Evolutionary conservation across 805 yeast species (phyloP), one percentile per base, ranked within the genome.

Genomic region (Candida tallmaniae): DNA sequence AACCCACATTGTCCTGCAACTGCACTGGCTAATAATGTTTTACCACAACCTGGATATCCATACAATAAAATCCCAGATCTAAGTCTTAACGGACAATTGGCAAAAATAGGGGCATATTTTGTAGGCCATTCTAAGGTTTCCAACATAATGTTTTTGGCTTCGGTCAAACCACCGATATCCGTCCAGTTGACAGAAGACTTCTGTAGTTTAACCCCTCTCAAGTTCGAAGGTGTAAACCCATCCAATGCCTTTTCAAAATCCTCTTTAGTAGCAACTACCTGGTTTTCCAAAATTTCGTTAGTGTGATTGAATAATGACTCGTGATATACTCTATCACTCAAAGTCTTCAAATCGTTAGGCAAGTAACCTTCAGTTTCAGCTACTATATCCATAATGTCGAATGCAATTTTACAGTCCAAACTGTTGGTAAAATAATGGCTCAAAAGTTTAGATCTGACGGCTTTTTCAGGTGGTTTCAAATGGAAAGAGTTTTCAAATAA

Each of bases 21-120:
- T 0, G 97, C 96, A 37, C 93, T 83, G 0, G 97, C 97, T 25
- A 90, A 58, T 41, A 89, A 66, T 0, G 97, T 90, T 58, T 90
- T 90, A 29, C 98, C 98, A 60, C 98, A 90, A 2, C 98, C 98
- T 0, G 98, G 97, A 53, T 86, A 90, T 0, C 98, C 98, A 57
- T 90, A 90, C 10, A 90, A 70, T 32, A 90, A 62, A 16, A 90
- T 76, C 32, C 98, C 98, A 0, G 96, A 86, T 48, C 97, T 71
- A 34, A 90, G 66, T 36, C 97, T 64, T 34, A 90, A 63, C 0
- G 97, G 95, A 50, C 95, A 86, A 41, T 77, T 78, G 12, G 81
- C 80, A 59, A 93, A 90, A n/a, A 90, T 86, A 5, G 97, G 96
- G 0, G 96, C 94, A 52, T 90, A 90, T 49, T 81, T 87, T 1